Conservation (phyloP, 257 asterid species). For the Echites panduratus region DNA sequence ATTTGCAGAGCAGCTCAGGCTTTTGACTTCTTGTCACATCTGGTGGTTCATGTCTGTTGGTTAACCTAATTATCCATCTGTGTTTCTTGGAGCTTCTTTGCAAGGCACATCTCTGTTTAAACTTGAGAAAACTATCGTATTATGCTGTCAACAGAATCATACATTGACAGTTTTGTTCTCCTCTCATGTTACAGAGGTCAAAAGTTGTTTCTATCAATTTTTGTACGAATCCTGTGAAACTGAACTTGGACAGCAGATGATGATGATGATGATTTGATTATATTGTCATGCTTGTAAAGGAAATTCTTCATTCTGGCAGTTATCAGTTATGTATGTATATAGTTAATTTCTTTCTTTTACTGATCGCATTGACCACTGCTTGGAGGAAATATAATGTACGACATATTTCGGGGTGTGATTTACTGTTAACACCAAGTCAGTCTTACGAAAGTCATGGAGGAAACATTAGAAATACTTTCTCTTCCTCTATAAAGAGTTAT, state of each 20-base stretch:
- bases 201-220: background rate
- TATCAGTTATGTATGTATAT: no score
- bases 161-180: background rate
- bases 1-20: background rate
- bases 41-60: background rate
- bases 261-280: background rate
- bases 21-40: background rate
- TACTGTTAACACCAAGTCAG: no score
- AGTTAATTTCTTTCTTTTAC: no score
- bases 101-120: background rate
- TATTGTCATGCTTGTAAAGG: background rate
- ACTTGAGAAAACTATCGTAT: background rate
- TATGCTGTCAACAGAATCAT: background rate
- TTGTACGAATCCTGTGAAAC: background rate
- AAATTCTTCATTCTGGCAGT: background rate
- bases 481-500: no score
- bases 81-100: background rate
- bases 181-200: background rate
- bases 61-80: background rate
- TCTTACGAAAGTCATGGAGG: no score
- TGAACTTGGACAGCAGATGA: background rate
- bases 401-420: no score
- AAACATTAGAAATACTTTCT: no score
- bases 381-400: no score
- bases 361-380: no score